Evolutionary conservation across 768 basidiomycete species (phyloP).

Genomic region (Termitomyces eurrhizus): DNA sequence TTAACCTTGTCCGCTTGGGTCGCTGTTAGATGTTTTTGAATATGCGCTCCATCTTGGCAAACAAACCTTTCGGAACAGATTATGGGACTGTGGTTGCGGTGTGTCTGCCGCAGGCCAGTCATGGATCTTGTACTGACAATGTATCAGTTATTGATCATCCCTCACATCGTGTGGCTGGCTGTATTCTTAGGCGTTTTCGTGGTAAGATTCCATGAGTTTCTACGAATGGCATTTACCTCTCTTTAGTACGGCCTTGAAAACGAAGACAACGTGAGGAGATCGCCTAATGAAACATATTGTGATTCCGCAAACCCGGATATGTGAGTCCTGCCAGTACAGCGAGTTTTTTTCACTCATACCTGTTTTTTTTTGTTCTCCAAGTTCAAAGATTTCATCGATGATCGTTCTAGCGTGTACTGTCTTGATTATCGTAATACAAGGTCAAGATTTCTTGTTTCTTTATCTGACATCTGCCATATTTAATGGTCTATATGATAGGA

Average conservation of each 20-base stretch:
- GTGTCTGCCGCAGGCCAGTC: constrained; percentile 1
- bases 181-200: constrained; percentile 21
- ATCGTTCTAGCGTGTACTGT: constrained; percentile 20
- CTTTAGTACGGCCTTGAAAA: constrained; percentile 23
- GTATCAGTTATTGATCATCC: constrained; percentile 21
- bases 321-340: constrained; percentile 11
- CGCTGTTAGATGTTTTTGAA: constrained; percentile 23
- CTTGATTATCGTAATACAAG: constrained; percentile 20
- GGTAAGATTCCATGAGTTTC: constrained; percentile 10
- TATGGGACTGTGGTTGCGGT: constrained; percentile 19
- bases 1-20: background rate
- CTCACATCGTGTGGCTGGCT: constrained; percentile 24
- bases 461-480: background rate
- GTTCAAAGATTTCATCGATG: constrained; percentile 25
- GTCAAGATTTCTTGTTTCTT: constrained; percentile 6
- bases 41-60: constrained; percentile 19
- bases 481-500: constrained; percentile 8
- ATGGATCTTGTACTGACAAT: background rate
- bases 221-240: background rate
- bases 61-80: constrained; percentile 15
- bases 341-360: background rate
- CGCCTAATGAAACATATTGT: constrained; percentile 28
- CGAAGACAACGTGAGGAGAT: constrained; percentile 18
- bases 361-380: constrained; percentile 2
- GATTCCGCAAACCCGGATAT: constrained; percentile 19